These are phyloP conservation scores for Coprinellus aureogranulatus DNA, from an alignment of 768 basidiomycete species.

Conservation along the genomic window DNA sequence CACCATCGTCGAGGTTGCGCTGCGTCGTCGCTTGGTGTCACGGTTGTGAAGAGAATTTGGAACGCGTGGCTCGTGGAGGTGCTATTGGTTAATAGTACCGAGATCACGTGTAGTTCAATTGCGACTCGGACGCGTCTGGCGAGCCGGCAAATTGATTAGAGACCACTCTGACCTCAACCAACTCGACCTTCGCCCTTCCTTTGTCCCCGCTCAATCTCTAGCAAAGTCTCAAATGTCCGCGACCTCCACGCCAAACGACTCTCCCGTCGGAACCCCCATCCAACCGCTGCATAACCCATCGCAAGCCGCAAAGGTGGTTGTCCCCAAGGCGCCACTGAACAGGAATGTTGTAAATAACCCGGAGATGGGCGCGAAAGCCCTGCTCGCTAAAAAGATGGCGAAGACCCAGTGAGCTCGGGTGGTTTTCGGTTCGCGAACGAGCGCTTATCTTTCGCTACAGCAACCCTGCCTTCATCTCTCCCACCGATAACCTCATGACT, in stretches of 20 bases:
- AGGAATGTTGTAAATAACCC: slow-evolving; percentile 58
- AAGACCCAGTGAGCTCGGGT: slow-evolving; percentile 66
- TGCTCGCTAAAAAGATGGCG: slow-evolving; percentile 91
- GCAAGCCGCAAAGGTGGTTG: slow-evolving; percentile 72
- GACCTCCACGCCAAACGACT: slow-evolving; percentile 61
- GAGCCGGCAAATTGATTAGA: not conserved
- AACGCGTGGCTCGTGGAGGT: no score
- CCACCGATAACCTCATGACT: slow-evolving; percentile 93
- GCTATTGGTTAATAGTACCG: no score
- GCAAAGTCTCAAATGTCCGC: slow-evolving; percentile 44
- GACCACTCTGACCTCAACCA: slow-evolving; percentile 7
- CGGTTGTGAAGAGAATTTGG: no score
- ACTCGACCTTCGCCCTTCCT: slow-evolving; percentile 1
- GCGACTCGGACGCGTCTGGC: slow-evolving; percentile 17
- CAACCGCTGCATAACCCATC: slow-evolving; percentile 85
- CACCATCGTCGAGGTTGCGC: no score
- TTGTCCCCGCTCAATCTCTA: slow-evolving; percentile 13
- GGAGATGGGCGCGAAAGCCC: slow-evolving; percentile 85
- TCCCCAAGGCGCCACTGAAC: slow-evolving; percentile 79
- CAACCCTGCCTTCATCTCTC: slow-evolving; percentile 86
- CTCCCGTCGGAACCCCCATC: slow-evolving; percentile 59
- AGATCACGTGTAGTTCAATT: slow-evolving; percentile 22
- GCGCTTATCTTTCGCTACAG: slow-evolving; percentile 36
- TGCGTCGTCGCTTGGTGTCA: no score
- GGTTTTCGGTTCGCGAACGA: slow-evolving; percentile 1